A percentile compares a stretch with the other conserved stretches of the same genome.
phyloP scores from a whole-genome alignment of 306 rosid species.

The Fragaria iinumae region DNA sequence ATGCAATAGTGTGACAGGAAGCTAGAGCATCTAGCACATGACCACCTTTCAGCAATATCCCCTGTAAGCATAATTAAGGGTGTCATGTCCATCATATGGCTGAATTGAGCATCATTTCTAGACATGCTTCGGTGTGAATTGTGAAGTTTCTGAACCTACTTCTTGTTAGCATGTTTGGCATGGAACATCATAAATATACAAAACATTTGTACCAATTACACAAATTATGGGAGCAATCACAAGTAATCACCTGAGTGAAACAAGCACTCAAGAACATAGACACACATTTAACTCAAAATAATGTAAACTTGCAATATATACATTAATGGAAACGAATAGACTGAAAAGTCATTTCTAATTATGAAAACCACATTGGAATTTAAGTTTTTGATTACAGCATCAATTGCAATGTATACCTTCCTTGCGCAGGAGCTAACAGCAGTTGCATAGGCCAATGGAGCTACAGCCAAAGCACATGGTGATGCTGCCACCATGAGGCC shows the following conservation, averaged over 20 bases:
- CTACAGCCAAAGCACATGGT: conserved; percentile 98
- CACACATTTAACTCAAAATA: not conserved
- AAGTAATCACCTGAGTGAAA: not conserved
- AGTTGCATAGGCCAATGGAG: conserved; percentile 94
- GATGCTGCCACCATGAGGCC: conserved; percentile 99
- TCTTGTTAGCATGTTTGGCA: not conserved
- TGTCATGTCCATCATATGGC: not conserved
- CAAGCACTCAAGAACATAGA: not conserved
- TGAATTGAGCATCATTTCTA: not conserved
- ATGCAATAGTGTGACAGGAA: conserved; percentile 88
- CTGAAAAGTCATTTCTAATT: not conserved
- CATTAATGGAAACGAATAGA: not conserved
- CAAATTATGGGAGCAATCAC: not conserved
- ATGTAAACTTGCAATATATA: not conserved
- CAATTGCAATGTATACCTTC: conserved; percentile 50
- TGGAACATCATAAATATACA: not conserved
- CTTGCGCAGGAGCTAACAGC: conserved; percentile 94
- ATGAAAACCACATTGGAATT: not conserved
- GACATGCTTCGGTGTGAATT: not conserved
- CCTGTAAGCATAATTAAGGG: conserved; percentile 45
- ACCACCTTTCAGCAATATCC: conserved; percentile 94
- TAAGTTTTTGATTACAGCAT: not conserved
- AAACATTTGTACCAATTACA: not conserved
- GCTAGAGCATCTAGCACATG: conserved; percentile 94
- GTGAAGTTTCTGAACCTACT: not conserved